Percentiles rank a stretch among this genome's conserved stretches.
phyloP scores from a whole-genome alignment of 805 yeast species.

The Torulaspora franciscae region DNA sequence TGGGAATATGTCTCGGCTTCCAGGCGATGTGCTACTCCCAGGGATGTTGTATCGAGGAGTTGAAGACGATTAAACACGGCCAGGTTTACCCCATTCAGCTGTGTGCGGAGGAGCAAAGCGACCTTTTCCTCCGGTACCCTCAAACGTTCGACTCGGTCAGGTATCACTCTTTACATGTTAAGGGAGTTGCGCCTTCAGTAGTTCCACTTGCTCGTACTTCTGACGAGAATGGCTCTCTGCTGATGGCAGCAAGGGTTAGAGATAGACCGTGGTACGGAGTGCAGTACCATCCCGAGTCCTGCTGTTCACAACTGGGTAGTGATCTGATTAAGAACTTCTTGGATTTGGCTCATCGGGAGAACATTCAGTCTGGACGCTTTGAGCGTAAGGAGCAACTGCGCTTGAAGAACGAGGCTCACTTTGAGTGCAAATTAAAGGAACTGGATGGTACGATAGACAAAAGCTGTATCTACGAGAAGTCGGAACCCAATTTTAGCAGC shows the following conservation, averaged over 20 bases:
- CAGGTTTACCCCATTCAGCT: conserved; percentile 55
- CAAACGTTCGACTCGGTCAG: conserved; percentile 62
- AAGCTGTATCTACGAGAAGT: conserved; percentile 20
- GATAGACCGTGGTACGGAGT: conserved; percentile 78
- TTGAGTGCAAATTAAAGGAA: conserved; percentile 8
- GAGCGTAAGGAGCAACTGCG: conserved; percentile 13
- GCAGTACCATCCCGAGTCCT: conserved; percentile 95
- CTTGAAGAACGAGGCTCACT: not conserved
- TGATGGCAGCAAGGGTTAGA: conserved; percentile 77
- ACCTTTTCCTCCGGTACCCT: conserved; percentile 42
- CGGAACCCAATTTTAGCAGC: not conserved
- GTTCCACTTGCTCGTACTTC: conserved; percentile 58
- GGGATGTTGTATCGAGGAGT: conserved; percentile 52
- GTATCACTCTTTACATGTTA: conserved; percentile 77
- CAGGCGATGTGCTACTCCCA: conserved; percentile 67
- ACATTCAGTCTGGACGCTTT: conserved; percentile 21
- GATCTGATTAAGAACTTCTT: conserved; percentile 56
- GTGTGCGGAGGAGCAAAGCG: conserved; percentile 13
- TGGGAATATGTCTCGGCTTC: conserved; percentile 93
- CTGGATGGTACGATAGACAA: conserved; percentile 26
- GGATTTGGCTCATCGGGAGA: conserved; percentile 23
- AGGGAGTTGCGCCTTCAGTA: conserved; percentile 33
- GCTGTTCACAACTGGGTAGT: conserved; percentile 70
- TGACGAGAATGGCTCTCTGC: conserved; percentile 41
- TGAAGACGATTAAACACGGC: conserved; percentile 73